Conservation (phyloP, 75 land plant species). For the Pinus albicaulis region DNA sequence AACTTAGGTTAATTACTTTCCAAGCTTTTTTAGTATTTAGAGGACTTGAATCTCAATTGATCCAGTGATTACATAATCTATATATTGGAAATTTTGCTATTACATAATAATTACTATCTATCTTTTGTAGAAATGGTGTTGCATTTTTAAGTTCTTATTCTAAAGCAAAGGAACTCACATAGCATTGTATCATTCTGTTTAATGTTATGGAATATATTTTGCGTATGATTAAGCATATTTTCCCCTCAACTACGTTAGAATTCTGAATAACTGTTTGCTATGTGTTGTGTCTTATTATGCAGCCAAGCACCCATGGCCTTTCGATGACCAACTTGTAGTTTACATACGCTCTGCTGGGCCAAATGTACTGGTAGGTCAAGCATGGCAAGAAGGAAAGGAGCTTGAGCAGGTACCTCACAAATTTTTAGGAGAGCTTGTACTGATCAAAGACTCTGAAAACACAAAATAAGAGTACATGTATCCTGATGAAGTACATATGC, state of each 20-base stretch:
- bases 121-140: background rate
- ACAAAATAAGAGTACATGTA: too few relatives aligned
- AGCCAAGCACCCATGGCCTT: conserved; percentile 77
- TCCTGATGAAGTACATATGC: too few relatives aligned
- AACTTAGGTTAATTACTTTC: background rate
- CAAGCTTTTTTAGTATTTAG: background rate
- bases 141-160: background rate
- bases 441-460: conserved; percentile 50
- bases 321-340: conserved; percentile 56
- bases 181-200: background rate
- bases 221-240: background rate
- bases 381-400: conserved; percentile 68
- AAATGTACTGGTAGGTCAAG: conserved; percentile 75
- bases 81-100: background rate
- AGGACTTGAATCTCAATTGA: background rate
- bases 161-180: background rate
- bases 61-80: background rate
- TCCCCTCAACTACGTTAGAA: background rate
- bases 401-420: conserved; percentile 63
- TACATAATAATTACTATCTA: background rate
- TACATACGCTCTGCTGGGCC: conserved; percentile 85
- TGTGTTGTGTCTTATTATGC: conserved; percentile 13
- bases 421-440: conserved; percentile 63
- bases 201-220: background rate
- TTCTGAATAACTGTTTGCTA: background rate